Evolutionary conservation across 129 eudicot genomes (phyloP).

Genomic region (Helianthus tuberosus): DNA sequence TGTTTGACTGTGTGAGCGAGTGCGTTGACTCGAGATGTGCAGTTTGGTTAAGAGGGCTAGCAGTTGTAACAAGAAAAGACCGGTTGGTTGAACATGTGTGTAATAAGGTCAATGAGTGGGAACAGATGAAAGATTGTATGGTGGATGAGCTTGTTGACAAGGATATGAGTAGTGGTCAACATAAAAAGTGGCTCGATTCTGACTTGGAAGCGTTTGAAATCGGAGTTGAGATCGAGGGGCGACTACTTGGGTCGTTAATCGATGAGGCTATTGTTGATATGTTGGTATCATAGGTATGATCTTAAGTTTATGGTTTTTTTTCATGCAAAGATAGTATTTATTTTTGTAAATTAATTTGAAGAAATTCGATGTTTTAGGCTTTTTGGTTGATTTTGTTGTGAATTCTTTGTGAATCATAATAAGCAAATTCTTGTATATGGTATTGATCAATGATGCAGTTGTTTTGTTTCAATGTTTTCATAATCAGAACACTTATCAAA

Average conservation of each 20-base stretch:
- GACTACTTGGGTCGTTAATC: slow-evolving; percentile 60
- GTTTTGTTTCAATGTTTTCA: not conserved
- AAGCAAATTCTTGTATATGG: slow-evolving; percentile 8
- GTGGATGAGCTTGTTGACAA: slow-evolving; percentile 89
- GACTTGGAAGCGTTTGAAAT: slow-evolving; percentile 61
- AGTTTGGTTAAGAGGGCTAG: slow-evolving; percentile 56
- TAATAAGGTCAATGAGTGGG: slow-evolving; percentile 59
- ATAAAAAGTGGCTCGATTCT: slow-evolving; percentile 72
- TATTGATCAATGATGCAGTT: not conserved
- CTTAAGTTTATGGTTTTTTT: not conserved
- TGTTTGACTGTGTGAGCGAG: slow-evolving; percentile 82
- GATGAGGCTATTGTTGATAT: slow-evolving; percentile 71
- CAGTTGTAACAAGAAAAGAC: slow-evolving; percentile 56
- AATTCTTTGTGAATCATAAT: slow-evolving; percentile 16
- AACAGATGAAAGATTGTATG: slow-evolving; percentile 66
- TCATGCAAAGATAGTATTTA: not conserved
- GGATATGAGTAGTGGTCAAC: slow-evolving; percentile 76
- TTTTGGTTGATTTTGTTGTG: slow-evolving; percentile 17
- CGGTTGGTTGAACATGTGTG: slow-evolving; percentile 67
- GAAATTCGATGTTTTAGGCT: not conserved
- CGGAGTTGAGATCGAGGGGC: slow-evolving; percentile 61
- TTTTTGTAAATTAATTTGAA: slow-evolving; percentile 10
- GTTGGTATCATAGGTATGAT: slow-evolving; percentile 31
- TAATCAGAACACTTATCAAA: too few relatives aligned
- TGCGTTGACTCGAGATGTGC: slow-evolving; percentile 61